Evolutionary conservation across 768 basidiomycete genomes (phyloP).

Genomic region (Auriculariales sp.): DNA sequence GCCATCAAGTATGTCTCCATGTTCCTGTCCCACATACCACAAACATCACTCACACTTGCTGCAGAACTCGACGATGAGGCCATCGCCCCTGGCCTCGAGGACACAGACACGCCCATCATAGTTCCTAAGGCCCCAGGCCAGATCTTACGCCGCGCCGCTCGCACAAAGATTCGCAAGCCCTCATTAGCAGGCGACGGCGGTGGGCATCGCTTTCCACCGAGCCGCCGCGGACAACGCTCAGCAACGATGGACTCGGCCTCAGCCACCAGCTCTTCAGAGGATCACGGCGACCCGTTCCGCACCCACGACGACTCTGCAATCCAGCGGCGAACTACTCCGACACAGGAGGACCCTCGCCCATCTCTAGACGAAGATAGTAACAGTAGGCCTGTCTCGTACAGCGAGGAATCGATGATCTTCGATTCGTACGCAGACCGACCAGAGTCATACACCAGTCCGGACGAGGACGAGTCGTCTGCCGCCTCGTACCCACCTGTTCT

Average conservation of each 20-base stretch:
- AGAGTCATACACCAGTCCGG: conserved; percentile 8
- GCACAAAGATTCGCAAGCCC: conserved; percentile 90
- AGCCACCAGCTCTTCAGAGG: conserved; percentile 2
- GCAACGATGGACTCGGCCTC: conserved; percentile 2
- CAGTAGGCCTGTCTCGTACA: conserved; percentile 55
- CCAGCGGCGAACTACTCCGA: conserved; percentile 52
- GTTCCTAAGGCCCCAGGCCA: conserved; percentile 59
- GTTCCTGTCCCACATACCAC: conserved; percentile 8
- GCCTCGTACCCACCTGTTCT: background rate
- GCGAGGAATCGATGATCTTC: conserved; percentile 70
- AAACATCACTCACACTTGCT: background rate
- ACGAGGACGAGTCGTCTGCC: conserved; percentile 16
- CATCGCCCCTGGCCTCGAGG: conserved; percentile 50
- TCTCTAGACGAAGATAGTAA: conserved; percentile 29
- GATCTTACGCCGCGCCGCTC: conserved; percentile 79
- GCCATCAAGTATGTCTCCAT: conserved; percentile 56
- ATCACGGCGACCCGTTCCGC: no score
- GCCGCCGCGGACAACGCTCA: conserved; percentile 25
- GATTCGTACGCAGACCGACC: conserved; percentile 52
- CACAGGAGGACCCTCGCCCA: conserved; percentile 20
- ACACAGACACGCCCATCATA: conserved; percentile 83
- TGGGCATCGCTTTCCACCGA: conserved; percentile 61
- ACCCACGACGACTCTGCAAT: conserved; percentile 59
- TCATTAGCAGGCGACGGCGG: conserved; percentile 60
- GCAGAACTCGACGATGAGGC: conserved; percentile 59